These are phyloP conservation scores for Zancudomyces culisetae DNA, from an alignment of 371 early-diverging fungal species.

Conservation along the genomic window DNA sequence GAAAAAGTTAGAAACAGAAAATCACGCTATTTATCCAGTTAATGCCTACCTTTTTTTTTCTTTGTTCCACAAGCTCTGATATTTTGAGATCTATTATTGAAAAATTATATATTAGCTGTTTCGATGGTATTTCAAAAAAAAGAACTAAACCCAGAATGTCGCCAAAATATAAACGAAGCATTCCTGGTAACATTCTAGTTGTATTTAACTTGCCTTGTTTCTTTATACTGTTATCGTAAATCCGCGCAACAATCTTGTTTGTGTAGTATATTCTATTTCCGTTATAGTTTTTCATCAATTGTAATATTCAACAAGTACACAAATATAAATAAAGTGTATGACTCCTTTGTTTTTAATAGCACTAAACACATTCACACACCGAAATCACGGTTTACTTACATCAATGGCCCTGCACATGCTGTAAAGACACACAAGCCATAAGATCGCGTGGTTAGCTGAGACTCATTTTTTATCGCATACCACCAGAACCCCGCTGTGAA, in stretches of 20 bases:
- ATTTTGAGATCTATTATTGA: no score
- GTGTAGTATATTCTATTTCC: conserved; percentile 11
- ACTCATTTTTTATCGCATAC: conserved; percentile 27
- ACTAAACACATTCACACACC: background rate
- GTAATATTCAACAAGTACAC: background rate
- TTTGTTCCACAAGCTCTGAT: no score
- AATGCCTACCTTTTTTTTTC: no score
- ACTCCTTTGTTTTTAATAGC: background rate
- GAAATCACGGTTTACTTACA: conserved; percentile 22
- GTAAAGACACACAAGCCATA: conserved; percentile 26
- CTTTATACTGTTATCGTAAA: conserved; percentile 11
- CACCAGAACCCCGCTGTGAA: conserved; percentile 36
- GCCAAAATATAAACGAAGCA: no score
- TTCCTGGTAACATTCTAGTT: no score
- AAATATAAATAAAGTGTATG: no score
- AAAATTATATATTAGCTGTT: no score
- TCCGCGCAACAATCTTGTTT: conserved; percentile 4
- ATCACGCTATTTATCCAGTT: no score
- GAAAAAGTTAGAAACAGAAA: no score
- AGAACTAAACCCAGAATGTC: no score
- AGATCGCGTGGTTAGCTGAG: conserved; percentile 23
- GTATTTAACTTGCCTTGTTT: conserved; percentile 32
- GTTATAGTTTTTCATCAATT: background rate
- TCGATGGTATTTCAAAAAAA: no score
- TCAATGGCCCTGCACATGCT: conserved; percentile 29